phyloP scores from a whole-genome alignment of 306 rosid genomes.

The Glycine latifolia region DNA sequence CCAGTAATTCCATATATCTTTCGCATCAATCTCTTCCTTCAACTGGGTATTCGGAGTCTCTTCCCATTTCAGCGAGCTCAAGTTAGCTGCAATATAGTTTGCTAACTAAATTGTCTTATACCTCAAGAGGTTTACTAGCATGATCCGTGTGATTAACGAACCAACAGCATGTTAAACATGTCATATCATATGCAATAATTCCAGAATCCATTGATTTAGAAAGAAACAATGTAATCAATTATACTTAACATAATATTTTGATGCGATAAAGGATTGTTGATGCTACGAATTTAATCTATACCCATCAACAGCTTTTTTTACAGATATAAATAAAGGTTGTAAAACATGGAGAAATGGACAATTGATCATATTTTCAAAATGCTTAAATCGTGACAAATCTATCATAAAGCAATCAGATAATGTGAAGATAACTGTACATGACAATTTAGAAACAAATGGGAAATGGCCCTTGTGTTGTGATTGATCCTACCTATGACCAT shows the following conservation, averaged over 20 bases:
- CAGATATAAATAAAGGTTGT: constrained; percentile 6
- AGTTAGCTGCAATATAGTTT: not conserved
- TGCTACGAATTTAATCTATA: constrained; percentile 26
- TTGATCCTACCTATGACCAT: constrained; percentile 57
- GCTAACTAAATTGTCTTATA: not conserved
- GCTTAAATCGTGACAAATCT: constrained; percentile 17
- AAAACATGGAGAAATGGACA: constrained; percentile 22
- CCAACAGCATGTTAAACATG: not conserved
- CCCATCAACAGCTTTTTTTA: constrained; percentile 30
- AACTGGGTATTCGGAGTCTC: not conserved
- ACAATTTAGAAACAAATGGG: constrained; percentile 38
- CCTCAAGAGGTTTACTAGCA: not conserved
- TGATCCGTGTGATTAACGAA: not conserved
- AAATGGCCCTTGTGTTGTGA: constrained; percentile 41
- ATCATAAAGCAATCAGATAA: constrained; percentile 5
- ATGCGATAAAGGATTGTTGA: constrained; percentile 17
- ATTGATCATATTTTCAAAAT: constrained; percentile 40
- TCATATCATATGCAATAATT: not conserved
- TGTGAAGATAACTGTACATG: constrained; percentile 60
- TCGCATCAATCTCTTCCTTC: not conserved
- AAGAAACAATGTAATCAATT: not conserved
- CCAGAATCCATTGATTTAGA: not conserved
- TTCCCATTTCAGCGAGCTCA: not conserved
- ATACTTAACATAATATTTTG: not conserved
- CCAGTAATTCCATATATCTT: not conserved